phyloP scores from a whole-genome alignment of 2,329 filamentous ascomycete genomes.

The Alternaria ethzedia region DNA sequence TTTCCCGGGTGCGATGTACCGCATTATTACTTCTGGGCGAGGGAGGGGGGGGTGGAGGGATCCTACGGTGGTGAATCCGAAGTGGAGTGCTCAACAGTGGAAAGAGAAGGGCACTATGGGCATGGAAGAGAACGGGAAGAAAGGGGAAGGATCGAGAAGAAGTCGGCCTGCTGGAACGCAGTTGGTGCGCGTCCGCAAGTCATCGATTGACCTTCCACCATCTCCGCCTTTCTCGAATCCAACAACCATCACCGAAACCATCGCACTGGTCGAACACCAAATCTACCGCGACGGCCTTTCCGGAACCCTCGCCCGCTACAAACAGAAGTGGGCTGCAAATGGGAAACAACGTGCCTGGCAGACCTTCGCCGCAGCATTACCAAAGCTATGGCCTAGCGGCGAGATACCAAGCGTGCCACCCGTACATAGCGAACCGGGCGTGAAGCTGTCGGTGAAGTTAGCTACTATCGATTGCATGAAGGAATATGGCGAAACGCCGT shows the following conservation, averaged over 20 bases:
- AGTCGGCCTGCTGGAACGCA: not conserved
- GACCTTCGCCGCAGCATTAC: not conserved
- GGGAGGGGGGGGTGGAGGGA: slow-evolving; percentile 8
- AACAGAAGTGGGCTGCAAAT: not conserved
- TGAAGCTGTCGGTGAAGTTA: not conserved
- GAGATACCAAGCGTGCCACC: not conserved
- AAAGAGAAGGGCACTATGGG: accelerated
- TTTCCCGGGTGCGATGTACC: slow-evolving; percentile 38
- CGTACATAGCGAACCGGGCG: not conserved
- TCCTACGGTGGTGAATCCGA: not conserved
- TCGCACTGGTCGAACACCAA: not conserved
- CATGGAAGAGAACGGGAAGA: not conserved
- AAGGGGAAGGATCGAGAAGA: too few relatives aligned
- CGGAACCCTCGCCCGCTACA: not conserved
- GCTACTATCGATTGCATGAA: not conserved
- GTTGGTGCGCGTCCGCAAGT: not conserved
- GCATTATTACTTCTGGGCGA: slow-evolving; percentile 43
- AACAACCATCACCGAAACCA: not conserved
- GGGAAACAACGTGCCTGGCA: not conserved
- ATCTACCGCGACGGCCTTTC: not conserved
- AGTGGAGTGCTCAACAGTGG: not conserved
- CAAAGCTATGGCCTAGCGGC: not conserved
- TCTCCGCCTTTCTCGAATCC: not conserved
- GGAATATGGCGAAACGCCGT: not conserved
- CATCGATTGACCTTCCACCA: accelerated